Base-by-base conservation (phyloP, 306 rosid species). In the Spatholobus suberectus region DNA sequence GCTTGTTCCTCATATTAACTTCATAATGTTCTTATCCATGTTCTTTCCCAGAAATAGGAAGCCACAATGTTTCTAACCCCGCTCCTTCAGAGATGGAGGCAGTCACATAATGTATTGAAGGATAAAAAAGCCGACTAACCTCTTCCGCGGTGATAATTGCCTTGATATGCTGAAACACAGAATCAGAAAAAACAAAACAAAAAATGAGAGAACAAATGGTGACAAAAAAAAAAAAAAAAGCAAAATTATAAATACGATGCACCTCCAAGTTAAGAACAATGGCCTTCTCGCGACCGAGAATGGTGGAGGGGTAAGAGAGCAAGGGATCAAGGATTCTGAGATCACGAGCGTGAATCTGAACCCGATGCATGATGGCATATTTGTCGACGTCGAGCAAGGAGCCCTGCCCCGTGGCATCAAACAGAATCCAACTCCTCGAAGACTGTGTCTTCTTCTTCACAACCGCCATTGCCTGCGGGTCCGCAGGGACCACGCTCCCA, bases 211-310 rank as follows among this genome's bases (percentile, higher is more conserved):
- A n/a, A 46, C 2, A 2, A 47, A 81, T 13, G 2, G 9, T 32
- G 1, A 40, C 2, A 62, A 51, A 14, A n/a, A 23, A 2, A 37
- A 38, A 24, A 4, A n/a, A 0, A 32, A 3, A 35, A 18, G 27
- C 1, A 59, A 12, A 59, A 24, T 6, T 1, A n/a, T 5, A 5
- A 0, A 29, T 14, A n/a, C 34, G 41, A 24, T 1, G 43, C 1
- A 93, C 99, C 98, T 96, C 98, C 84, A 96, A 84, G 86, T 96
- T 96, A 70, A 96, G 97, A 85, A 96, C 99, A 78, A 96, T 93
- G 52, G 98, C 98, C 80, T 87, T 89, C 71, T 96, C 99, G 26
- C 99, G 94, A 65, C 98, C 99, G 11, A 93, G 84, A 67, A 96
- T 96, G 26, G 97, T 78, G 24, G 99, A 96, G 4, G 98, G 99